Evolutionary conservation across 805 yeast genomes (phyloP).

Genomic region (Millerago galiae): DNA sequence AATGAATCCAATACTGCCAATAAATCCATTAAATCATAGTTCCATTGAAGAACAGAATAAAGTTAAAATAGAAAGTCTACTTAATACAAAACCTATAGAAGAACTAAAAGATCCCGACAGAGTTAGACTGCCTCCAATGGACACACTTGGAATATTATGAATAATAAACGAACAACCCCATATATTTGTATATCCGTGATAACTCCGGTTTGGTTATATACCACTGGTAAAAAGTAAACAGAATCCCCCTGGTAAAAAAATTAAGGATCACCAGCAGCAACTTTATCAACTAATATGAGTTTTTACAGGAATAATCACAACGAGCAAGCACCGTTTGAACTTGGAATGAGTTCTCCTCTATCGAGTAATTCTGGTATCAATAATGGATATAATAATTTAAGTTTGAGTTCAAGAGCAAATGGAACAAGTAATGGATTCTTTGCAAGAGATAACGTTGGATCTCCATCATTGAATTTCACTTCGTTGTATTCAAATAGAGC

Average conservation of each 20-base stretch:
- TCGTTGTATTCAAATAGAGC: constrained; percentile 43
- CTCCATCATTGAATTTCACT: constrained; percentile 22
- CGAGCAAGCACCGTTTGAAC: background rate
- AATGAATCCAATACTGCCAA: too few relatives aligned
- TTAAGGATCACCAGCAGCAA: background rate
- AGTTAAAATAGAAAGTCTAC: constrained; percentile 15
- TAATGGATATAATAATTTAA: constrained; percentile 17
- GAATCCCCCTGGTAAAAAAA: too few relatives aligned
- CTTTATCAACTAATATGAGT: background rate
- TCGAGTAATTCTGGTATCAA: constrained; percentile 11
- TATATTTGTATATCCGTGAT: background rate
- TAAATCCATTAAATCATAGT: too few relatives aligned
- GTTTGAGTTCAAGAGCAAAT: constrained; percentile 15
- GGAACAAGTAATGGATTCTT: background rate
- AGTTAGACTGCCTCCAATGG: constrained; percentile 19
- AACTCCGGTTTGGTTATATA: too few relatives aligned
- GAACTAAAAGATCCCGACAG: constrained; percentile 1
- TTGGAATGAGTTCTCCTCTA: constrained; percentile 13
- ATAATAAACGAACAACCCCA: background rate
- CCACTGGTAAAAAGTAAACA: too few relatives aligned
- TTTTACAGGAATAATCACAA: constrained; percentile 2
- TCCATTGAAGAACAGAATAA: constrained; percentile 4
- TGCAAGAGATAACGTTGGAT: background rate
- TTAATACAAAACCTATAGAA: constrained; percentile 6
- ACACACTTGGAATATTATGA: constrained; percentile 12